Evolutionary conservation across 129 eudicot species (phyloP), one percentile per base, ranked within the genome.

Genomic region (Centella asiatica): DNA sequence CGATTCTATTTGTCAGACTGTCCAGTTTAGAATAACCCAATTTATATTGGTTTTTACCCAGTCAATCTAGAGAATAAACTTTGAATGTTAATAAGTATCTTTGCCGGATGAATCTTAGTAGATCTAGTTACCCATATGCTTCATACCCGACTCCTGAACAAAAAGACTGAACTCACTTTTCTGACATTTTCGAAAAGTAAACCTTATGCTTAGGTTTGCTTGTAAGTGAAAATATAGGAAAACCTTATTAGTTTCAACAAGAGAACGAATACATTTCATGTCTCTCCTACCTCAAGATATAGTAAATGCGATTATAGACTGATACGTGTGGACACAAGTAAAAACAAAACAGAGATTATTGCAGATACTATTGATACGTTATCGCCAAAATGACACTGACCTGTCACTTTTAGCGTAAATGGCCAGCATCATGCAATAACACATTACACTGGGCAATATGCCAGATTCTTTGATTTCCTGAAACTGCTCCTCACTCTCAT

Each of bases 371-470:
- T 4, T 5, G 12, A 53, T 0, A 47, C 19, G 14, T 4, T 14
- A 34, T 32, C 32, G 56, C 17, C 28, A 44, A 10, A n/a, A 59
- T 65, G 42, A 66, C 45, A 53, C 36, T 93, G 49, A 90, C 97
- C 95, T 83, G 77, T 83, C 94, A 64, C 69, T 65, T 71, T 80
- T 90, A 2, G 90, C 97, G 67, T 84, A 86, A 57, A 76, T 73
- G 58, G 95, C 85, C 61, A 90, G 81, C 95, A 90, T 81, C 97
- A 86, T 90, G 63, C 95, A 90, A 72, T 90, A 90, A 68, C 97
- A 86, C 83, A 90, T 90, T 57, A 84, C 87, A 72, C 94, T 86
- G 22, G 97, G 97, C 65, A 84, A 72, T 70, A 78, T 78, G 50
- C 85, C 97, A 76, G 80, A 66, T 71, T 77, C 85, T 77, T 83